A percentile compares a stretch with the other conserved stretches of the same genome.
Conservation (phyloP, 2,329 filamentous ascomycete genomes). For the Diaporthe longicolla region DNA sequence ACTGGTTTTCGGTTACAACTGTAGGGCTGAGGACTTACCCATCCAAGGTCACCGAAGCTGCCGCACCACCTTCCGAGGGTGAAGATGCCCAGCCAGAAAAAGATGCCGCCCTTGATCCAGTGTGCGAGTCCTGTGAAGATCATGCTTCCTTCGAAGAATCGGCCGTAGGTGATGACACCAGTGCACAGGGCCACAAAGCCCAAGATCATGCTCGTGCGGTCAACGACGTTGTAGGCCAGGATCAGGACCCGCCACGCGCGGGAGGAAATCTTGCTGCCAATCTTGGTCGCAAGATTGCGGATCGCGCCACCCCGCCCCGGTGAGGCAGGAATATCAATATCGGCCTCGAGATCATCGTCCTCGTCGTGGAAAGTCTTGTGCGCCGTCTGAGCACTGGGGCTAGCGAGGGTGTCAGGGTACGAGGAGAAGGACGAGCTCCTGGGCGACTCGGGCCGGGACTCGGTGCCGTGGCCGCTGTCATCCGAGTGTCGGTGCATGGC, state of each 20-base stretch:
- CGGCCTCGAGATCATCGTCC: constrained; percentile 60
- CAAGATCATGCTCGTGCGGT: constrained; percentile 82
- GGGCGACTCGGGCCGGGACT: constrained; percentile 76
- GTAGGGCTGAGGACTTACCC: constrained; percentile 64
- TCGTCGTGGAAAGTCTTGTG: constrained; percentile 65
- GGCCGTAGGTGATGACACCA: constrained; percentile 82
- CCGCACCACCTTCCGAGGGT: constrained; percentile 92
- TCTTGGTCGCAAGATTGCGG: constrained; percentile 65
- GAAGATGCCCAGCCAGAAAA: constrained; percentile 92
- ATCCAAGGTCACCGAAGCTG: constrained; percentile 90
- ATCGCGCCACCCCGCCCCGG: constrained; percentile 64
- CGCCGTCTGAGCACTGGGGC: constrained; percentile 52
- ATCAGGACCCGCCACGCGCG: constrained; percentile 71
- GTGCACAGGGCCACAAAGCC: constrained; percentile 81
- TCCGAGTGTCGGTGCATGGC: constrained; percentile 72
- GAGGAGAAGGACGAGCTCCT: constrained; percentile 76
- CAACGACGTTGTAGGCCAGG: constrained; percentile 76
- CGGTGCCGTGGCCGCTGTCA: constrained; percentile 83
- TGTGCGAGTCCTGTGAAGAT: constrained; percentile 92
- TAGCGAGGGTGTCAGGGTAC: constrained; percentile 62
- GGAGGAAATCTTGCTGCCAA: constrained; percentile 69
- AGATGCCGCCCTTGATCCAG: constrained; percentile 94
- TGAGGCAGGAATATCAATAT: constrained; percentile 51
- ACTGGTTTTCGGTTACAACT: background rate
- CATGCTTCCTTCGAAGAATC: constrained; percentile 80